A percentile compares a stretch with the other conserved stretches of the same genome.
phyloP scores from a whole-genome alignment of 441 rosid genomes.

The Pelargonium australe region DNA sequence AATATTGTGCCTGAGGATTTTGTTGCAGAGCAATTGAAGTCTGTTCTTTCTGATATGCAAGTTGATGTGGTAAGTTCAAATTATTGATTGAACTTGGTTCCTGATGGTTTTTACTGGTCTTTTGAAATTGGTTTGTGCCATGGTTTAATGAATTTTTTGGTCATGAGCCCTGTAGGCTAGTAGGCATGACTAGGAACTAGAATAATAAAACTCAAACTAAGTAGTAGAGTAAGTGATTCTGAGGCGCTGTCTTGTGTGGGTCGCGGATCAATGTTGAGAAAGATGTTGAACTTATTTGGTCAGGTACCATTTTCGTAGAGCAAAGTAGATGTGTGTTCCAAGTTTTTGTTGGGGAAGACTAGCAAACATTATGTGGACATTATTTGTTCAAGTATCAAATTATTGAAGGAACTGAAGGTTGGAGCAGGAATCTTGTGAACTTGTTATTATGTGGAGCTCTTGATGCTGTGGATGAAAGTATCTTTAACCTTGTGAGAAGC shows the following conservation, averaged over 20 bases:
- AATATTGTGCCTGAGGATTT: constrained; percentile 40
- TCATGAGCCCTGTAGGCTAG: background rate
- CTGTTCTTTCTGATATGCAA: constrained; percentile 72
- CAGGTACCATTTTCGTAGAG: too few relatives aligned
- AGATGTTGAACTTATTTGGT: too few relatives aligned
- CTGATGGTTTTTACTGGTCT: background rate
- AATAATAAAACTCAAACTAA: background rate
- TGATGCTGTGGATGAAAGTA: background rate
- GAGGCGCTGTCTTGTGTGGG: background rate
- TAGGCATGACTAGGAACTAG: background rate
- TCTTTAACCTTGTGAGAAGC: too few relatives aligned
- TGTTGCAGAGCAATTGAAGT: constrained; percentile 52
- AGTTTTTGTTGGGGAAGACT: too few relatives aligned
- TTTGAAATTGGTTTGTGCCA: background rate
- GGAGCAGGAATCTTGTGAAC: background rate
- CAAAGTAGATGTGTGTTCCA: too few relatives aligned
- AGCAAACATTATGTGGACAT: too few relatives aligned
- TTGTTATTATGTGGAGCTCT: background rate
- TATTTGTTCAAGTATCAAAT: too few relatives aligned
- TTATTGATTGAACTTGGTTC: background rate
- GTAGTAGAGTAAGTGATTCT: background rate
- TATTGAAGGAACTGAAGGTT: background rate
- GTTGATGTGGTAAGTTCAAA: constrained; percentile 53
- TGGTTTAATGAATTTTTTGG: background rate
- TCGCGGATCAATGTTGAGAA: too few relatives aligned